Evolutionary conservation across 148 eudicot species (phyloP).

Genomic region (Camellia lanceoleosa): DNA sequence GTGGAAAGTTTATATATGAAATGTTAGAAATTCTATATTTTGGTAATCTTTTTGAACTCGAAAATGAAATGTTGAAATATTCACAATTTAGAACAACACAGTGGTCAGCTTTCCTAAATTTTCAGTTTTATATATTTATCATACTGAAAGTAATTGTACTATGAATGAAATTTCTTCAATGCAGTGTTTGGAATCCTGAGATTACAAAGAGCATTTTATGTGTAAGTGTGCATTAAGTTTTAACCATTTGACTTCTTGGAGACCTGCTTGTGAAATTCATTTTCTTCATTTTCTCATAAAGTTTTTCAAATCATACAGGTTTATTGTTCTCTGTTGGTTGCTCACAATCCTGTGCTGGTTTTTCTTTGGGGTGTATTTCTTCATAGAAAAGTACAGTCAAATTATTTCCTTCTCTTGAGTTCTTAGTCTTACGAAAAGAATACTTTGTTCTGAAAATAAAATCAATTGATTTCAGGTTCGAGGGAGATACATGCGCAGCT

Average conservation of each 20-base stretch:
- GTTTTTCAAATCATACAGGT: constrained; percentile 28
- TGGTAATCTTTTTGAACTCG: not conserved
- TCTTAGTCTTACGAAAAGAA: not conserved
- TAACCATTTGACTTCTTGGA: not conserved
- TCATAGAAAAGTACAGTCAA: constrained; percentile 51
- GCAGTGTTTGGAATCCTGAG: constrained; percentile 57
- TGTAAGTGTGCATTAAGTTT: constrained; percentile 39
- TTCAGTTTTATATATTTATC: no score
- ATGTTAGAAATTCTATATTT: not conserved
- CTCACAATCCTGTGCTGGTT: constrained; percentile 61
- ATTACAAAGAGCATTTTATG: constrained; percentile 25
- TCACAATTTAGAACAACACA: no score
- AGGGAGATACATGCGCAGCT: constrained; percentile 67
- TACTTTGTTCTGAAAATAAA: not conserved
- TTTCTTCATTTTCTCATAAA: not conserved
- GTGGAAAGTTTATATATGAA: not conserved
- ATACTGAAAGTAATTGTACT: not conserved
- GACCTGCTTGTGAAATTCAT: not conserved
- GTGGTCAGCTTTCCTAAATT: no score
- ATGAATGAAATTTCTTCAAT: constrained; percentile 8
- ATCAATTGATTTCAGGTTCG: constrained; percentile 38
- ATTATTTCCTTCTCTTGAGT: constrained; percentile 1
- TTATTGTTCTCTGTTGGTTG: constrained; percentile 51
- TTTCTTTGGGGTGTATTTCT: constrained; percentile 58
- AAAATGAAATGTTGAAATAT: not conserved